Percentiles rank a stretch among this genome's conserved stretches.
Conservation (phyloP, 352 stramenopile species). For the Peronosclerospora sorghi region DNA sequence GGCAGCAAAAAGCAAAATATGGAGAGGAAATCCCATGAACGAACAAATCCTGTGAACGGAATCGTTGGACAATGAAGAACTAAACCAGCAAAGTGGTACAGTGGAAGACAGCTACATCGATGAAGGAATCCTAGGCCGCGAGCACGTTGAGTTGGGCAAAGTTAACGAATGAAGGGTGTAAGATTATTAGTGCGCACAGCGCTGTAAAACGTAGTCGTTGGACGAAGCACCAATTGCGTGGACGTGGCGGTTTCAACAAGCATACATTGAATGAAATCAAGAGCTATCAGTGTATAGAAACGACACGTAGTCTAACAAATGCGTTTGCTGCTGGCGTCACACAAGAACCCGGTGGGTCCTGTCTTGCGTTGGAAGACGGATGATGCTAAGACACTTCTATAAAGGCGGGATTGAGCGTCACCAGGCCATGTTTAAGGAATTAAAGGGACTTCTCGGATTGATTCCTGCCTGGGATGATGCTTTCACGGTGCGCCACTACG, state of each 20-base stretch:
- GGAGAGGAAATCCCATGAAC: constrained; percentile 81
- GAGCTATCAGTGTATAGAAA: constrained; percentile 99
- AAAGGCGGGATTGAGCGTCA: constrained; percentile 86
- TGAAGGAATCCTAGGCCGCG: constrained; percentile 74
- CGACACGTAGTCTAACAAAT: constrained; percentile 97
- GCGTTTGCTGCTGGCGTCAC: constrained; percentile 98
- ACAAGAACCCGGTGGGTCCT: constrained; percentile 97
- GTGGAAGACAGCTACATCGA: constrained; percentile 70
- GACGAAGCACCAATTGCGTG: constrained; percentile 97
- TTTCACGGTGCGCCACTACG: constrained; percentile 93
- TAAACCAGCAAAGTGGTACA: constrained; percentile 16
- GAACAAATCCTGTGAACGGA: constrained; percentile 64
- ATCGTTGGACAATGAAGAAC: constrained; percentile 58
- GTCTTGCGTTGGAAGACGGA: constrained; percentile 98
- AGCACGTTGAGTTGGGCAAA: constrained; percentile 85
- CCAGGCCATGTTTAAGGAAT: constrained; percentile 92
- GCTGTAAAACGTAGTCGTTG: constrained; percentile 98
- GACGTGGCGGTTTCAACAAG: constrained; percentile 97
- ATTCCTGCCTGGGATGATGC: constrained; percentile 92
- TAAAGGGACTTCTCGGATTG: constrained; percentile 91
- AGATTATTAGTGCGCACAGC: constrained; percentile 96
- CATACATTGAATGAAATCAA: constrained; percentile 99
- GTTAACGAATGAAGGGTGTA: constrained; percentile 97
- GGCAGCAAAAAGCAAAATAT: constrained; percentile 34
- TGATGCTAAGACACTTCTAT: constrained; percentile 91